These are phyloP conservation scores for Nemophila menziesii DNA, from an alignment of 257 asterid species.

Conservation along the genomic window DNA sequence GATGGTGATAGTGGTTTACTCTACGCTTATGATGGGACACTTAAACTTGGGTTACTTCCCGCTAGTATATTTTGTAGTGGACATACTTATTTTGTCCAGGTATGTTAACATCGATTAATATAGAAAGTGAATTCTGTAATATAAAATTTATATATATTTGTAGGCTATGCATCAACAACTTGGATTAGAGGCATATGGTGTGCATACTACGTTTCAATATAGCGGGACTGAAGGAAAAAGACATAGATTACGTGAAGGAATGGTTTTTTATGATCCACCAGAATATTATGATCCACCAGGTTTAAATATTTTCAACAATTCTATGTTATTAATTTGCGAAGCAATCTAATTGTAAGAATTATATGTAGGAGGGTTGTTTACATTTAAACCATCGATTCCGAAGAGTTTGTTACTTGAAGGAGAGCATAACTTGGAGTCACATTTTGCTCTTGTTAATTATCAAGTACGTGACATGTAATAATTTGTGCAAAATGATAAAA, in stretches of 20 bases:
- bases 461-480: slow-evolving; percentile 45
- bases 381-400: slow-evolving; percentile 82
- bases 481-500: no score
- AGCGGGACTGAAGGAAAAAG: slow-evolving; percentile 98
- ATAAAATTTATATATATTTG: slow-evolving; percentile 2
- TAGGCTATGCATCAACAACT: slow-evolving; percentile 89
- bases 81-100: slow-evolving; percentile 97
- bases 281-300: slow-evolving; percentile 88
- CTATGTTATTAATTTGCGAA: no score
- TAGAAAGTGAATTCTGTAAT: background rate
- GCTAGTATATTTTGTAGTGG: slow-evolving; percentile 98
- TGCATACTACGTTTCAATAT: slow-evolving; percentile 94
- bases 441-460: slow-evolving; percentile 84
- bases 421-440: slow-evolving; percentile 70
- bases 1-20: slow-evolving; percentile 94
- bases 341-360: slow-evolving; percentile 12
- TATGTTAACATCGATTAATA: slow-evolving; percentile 7
- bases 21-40: slow-evolving; percentile 94
- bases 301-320: no score
- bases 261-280: slow-evolving; percentile 76
- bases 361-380: slow-evolving; percentile 75
- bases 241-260: slow-evolving; percentile 93
- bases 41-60: slow-evolving; percentile 91
- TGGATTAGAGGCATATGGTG: slow-evolving; percentile 80
- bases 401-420: slow-evolving; percentile 87